Evolutionary conservation across 177 flowering plant species (phyloP), one percentile per base, ranked within the genome.

Genomic region (Vitis hybrid): DNA sequence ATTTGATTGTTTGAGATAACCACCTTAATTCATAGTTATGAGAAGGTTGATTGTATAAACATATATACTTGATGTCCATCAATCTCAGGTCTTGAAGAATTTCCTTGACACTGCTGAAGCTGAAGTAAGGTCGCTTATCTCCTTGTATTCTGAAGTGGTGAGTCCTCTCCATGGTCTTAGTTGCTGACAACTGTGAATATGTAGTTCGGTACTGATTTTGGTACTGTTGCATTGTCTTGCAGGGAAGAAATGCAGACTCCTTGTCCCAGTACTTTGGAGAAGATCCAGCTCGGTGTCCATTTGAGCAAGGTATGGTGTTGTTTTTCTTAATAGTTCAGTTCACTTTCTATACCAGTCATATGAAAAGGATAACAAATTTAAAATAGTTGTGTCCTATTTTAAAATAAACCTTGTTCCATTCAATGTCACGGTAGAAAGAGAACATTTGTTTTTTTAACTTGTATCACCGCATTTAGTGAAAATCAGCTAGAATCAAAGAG

Each of bases 161-260:
- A 80, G 94, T 75, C 62, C 58, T 58, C 70, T 67, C 65, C 10
- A 23, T 51, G 2, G 2, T 2, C n/a, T 6, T 21, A 13, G 56
- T 6, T 56, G 15, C 12, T 78, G 30, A 17, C 51, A 10, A 34
- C 19, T 61, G 32, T 32, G 13, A 10, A 0, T 48, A 15, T 14
- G 9, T 4, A 5, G 19, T 52, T n/a, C 30, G 19, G 30, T 69
- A 17, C 56, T 72, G 34, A 59, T 70, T 30, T 63, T 5, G 60
- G 52, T 68, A 10, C 30, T 34, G 61, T 23, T n/a, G 26, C 50
- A n/a, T 69, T 74, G 18, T 79, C 52, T 75, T 83, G 51, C 81
- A 96, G 99, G 99, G 99, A 68, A 88, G 97, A 82, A 96, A 77
- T 88, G 99, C 98, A 52, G 99, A 96, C 74, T 93, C 98, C 4